Evolutionary conservation across 768 basidiomycete species (phyloP).

Genomic region (Agaricus sinodeliciosus): DNA sequence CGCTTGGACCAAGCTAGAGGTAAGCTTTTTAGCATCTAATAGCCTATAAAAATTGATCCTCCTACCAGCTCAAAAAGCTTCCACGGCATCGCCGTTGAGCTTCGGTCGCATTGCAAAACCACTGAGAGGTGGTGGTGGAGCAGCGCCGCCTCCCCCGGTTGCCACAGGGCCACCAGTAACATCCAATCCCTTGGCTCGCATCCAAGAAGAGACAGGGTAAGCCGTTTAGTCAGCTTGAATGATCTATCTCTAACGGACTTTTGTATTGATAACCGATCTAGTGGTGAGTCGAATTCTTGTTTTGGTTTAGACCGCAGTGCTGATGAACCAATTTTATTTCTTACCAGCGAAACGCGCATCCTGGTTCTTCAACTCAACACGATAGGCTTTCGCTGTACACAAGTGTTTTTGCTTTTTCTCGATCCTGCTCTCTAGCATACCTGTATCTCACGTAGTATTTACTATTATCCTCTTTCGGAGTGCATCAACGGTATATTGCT

Average conservation of each 20-base stretch:
- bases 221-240: slow-evolving; percentile 22
- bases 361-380: slow-evolving; percentile 82
- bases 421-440: slow-evolving; percentile 16
- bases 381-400: slow-evolving; percentile 17
- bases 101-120: slow-evolving; percentile 98
- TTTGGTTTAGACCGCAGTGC: slow-evolving; percentile 14
- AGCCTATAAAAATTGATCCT: slow-evolving; percentile 3
- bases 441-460: slow-evolving; percentile 21
- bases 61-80: slow-evolving; percentile 66
- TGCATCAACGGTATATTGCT: slow-evolving; percentile 4
- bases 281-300: slow-evolving; percentile 21
- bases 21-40: slow-evolving; percentile 28
- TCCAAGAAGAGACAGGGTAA: slow-evolving; percentile 78
- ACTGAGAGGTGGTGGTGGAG: slow-evolving; percentile 86
- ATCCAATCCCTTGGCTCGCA: slow-evolving; percentile 58
- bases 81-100: slow-evolving; percentile 62
- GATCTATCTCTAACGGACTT: slow-evolving; percentile 11
- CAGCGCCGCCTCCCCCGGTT: slow-evolving; percentile 29
- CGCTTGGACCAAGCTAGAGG: slow-evolving; percentile 90
- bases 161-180: slow-evolving; percentile 35
- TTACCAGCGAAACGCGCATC: slow-evolving; percentile 79
- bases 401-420: slow-evolving; percentile 10
- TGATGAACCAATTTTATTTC: slow-evolving; percentile 14
- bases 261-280: slow-evolving; percentile 5
- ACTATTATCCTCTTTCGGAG: slow-evolving; percentile 3